Evolutionary conservation across 2,329 filamentous ascomycete species (phyloP).

Genomic region (Botryotinia narcissicola): DNA sequence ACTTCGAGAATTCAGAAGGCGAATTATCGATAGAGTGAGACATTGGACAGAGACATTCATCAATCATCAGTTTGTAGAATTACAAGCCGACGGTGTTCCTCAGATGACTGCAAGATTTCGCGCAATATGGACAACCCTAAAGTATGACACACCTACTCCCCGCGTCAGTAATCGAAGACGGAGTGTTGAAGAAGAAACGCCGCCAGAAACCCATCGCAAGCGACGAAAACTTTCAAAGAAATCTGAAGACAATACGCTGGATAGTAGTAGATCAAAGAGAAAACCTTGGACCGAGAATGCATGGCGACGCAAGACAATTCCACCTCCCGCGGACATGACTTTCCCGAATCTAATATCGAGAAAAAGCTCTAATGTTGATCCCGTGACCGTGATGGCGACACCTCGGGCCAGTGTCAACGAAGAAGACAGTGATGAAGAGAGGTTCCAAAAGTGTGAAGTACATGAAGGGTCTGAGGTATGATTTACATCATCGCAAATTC

Average conservation of each 20-base stretch:
- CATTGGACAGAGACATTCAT: slow-evolving; percentile 16
- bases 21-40: slow-evolving; percentile 19
- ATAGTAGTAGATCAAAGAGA: background rate
- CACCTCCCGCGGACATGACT: slow-evolving; percentile 1
- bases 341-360: slow-evolving; percentile 15
- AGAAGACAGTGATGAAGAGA: background rate
- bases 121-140: slow-evolving; percentile 12
- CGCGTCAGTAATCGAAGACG: background rate
- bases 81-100: slow-evolving; percentile 11
- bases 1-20: slow-evolving; percentile 10
- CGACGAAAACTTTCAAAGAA: slow-evolving; percentile 6
- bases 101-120: slow-evolving; percentile 18
- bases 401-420: background rate
- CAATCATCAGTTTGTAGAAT: slow-evolving; percentile 15
- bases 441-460: background rate
- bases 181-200: background rate
- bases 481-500: background rate
- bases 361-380: slow-evolving; percentile 12
- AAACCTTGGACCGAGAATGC: slow-evolving; percentile 5
- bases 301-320: slow-evolving; percentile 13
- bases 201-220: slow-evolving; percentile 11
- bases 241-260: background rate
- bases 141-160: slow-evolving; percentile 7
- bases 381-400: background rate
- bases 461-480: background rate